Base-by-base conservation (phyloP, 1,284 basidiomycete species). In the Mycosarcoma maydis region DNA sequence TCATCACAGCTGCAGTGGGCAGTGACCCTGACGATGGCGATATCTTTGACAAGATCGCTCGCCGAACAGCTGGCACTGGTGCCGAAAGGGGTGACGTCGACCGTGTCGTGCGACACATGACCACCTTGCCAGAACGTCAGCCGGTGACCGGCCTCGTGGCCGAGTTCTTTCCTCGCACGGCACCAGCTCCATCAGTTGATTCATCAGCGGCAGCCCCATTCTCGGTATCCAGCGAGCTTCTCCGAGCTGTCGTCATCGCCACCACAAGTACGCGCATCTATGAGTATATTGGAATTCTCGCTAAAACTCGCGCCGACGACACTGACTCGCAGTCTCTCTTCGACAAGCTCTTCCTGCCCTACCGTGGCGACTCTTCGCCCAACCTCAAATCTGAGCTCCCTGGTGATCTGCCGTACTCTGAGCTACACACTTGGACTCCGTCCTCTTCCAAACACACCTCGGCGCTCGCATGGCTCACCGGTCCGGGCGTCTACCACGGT, bases 181-280 rank as follows among this genome's bases (percentile, higher is more conserved):
- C 13, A 14, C 43, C 39, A 17, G 22, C 56, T 1, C 42, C 57
- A 2, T 24, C 47, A 6, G 7, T 39, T 16, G 42, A 42, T 17
- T 4, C 37, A 5, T 5, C 36, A 19, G n/a, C 52, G 16, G 22
- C 24, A n/a, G 13, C 23, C 7, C n/a, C 32, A 2, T n/a, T 58
- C 14, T 27, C 47, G 6, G 26, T 46, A 6, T 47, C 47, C 11
- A 61, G 41, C 42, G 60, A 45, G 16, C 38, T 45, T 5, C 53
- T 46, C n/a, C 48, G 38, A 58, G 55, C 72, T 6, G 72, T 64
- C 14, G 88, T 94, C n/a, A 85, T 97, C 10, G 88, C 88, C 4
- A 92, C 93, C 0, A 97, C 95, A 2, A 87, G 89, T 24, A 90
- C 91, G 6, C 87, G 94, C 55, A 90, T 98, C 75, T 96, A 96